phyloP scores from a whole-genome alignment of 1,139 yeast species.

The Taphrina pruni region DNA sequence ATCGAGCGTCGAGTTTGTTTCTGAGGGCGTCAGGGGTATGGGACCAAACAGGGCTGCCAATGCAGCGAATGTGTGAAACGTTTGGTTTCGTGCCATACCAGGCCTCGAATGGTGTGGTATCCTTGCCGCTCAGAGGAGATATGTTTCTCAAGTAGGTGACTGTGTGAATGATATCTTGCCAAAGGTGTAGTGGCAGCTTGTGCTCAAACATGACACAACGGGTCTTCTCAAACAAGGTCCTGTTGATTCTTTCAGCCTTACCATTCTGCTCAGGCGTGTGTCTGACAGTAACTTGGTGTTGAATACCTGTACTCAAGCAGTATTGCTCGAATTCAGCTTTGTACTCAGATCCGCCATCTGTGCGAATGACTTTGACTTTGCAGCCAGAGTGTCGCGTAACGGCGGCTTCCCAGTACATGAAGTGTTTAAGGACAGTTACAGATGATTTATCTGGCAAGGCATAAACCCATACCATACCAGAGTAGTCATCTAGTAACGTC shows the following conservation, averaged over 20 bases:
- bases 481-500: constrained; percentile 5
- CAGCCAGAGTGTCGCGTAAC: not conserved
- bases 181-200: not conserved
- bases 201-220: not conserved
- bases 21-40: not conserved
- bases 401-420: not conserved
- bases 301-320: not conserved
- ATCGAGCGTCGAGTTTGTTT: not conserved
- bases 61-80: not conserved
- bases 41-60: constrained; percentile 7
- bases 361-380: not conserved
- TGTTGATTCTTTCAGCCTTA: constrained; percentile 37
- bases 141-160: constrained; percentile 3
- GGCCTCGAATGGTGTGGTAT: constrained; percentile 1
- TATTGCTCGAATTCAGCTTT: not conserved
- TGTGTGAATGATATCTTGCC: constrained; percentile 2
- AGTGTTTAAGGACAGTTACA: not conserved
- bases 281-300: not conserved
- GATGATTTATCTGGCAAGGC: not conserved
- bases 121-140: not conserved
- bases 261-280: constrained; percentile 43
- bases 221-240: constrained; percentile 27
- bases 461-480: constrained; percentile 2
- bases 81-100: constrained; percentile 8
- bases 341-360: not conserved